Conservation (phyloP, 257 asterid species). For the Primulina eburnea region DNA sequence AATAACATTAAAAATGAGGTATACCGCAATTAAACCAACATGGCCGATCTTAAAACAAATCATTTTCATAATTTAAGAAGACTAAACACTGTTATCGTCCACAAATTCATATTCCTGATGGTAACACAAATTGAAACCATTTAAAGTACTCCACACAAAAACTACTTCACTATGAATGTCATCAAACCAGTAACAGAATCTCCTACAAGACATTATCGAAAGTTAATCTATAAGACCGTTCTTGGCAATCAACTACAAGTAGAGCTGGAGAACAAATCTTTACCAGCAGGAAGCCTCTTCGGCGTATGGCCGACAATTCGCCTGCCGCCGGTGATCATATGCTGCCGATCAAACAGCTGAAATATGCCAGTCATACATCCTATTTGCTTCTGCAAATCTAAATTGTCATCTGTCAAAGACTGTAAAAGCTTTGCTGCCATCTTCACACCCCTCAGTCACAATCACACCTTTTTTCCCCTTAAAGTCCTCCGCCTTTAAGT, state of each 20-base stretch:
- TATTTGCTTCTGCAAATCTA: slow-evolving; percentile 81
- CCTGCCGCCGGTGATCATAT: slow-evolving; percentile 45
- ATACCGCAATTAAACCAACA: slow-evolving; percentile 6
- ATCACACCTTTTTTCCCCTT: background rate
- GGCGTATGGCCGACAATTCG: slow-evolving; percentile 47
- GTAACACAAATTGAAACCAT: no score
- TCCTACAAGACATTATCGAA: background rate
- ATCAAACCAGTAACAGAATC: slow-evolving; percentile 9
- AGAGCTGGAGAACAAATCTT: slow-evolving; percentile 14
- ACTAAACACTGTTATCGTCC: background rate
- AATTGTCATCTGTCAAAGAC: slow-evolving; percentile 75
- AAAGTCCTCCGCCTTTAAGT: slow-evolving; percentile 4
- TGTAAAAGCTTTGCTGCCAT: slow-evolving; percentile 89
- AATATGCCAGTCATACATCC: slow-evolving; percentile 93
- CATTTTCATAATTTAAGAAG: background rate
- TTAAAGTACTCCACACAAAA: no score
- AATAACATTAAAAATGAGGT: background rate
- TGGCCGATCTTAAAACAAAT: background rate
- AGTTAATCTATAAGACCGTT: background rate
- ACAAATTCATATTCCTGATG: background rate
- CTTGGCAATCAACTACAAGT: background rate
- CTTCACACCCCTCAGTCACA: slow-evolving; percentile 27
- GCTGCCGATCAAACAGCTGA: slow-evolving; percentile 80
- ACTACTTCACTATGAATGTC: background rate
- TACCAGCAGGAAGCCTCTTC: slow-evolving; percentile 55